Conservation (phyloP, 768 basidiomycete genomes). For the Phlebiopsis flavidoalba region DNA sequence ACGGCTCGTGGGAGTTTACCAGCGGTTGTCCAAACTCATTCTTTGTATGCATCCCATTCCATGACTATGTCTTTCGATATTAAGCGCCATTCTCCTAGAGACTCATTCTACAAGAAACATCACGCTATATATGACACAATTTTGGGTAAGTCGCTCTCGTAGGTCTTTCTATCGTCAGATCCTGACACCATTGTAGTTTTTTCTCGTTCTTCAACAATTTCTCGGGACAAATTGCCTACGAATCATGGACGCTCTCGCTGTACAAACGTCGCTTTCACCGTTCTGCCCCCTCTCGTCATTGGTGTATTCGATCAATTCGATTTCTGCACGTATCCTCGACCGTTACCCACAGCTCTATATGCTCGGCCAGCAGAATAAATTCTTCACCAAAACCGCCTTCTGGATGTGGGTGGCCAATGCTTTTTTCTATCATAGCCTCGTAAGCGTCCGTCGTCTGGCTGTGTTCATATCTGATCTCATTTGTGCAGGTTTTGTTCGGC, state of each 20-base stretch:
- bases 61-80: neutral
- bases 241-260: constrained; percentile 97
- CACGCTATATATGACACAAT: constrained; percentile 95
- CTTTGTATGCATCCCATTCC: constrained; percentile 63
- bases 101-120: constrained; percentile 99
- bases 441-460: constrained; percentile 30
- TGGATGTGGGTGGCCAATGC: constrained; percentile 93
- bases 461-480: neutral
- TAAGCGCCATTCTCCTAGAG: constrained; percentile 46
- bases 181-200: constrained; percentile 46
- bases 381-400: constrained; percentile 87
- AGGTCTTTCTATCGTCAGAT: constrained; percentile 2
- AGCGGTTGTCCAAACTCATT: constrained; percentile 90
- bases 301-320: constrained; percentile 98
- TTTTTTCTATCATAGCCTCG: constrained; percentile 82
- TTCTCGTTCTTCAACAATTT: constrained; percentile 99
- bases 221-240: constrained; percentile 97
- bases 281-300: constrained; percentile 94
- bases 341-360: constrained; percentile 95
- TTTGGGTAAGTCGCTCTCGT: constrained; percentile 66
- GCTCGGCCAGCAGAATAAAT: constrained; percentile 90
- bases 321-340: constrained; percentile 93
- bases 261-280: constrained; percentile 96
- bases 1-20: constrained; percentile 99
- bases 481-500: constrained; percentile 68